phyloP scores from a whole-genome alignment of 169 alveolate genomes.

The Plasmodium ovale region DNA sequence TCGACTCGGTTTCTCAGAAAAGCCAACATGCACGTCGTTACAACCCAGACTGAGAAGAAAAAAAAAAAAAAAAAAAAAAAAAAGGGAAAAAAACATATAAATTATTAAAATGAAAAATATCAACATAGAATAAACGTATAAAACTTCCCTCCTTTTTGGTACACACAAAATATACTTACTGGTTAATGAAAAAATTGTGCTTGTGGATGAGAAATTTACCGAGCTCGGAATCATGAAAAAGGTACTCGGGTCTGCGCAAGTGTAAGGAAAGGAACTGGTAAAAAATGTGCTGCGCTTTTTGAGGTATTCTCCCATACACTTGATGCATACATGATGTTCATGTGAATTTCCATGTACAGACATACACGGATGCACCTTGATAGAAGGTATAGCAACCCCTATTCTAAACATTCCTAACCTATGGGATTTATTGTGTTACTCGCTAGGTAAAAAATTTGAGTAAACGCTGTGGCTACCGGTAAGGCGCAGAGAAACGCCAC shows the following conservation, averaged over 20 bases:
- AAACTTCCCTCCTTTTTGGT: background rate
- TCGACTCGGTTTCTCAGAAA: conserved; percentile 36
- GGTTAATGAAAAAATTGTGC: conserved; percentile 60
- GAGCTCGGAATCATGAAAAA: conserved; percentile 72
- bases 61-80: conserved; percentile 10
- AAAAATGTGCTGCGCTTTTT: background rate
- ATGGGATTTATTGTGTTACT: conserved; percentile 57
- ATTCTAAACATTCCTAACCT: conserved; percentile 6
- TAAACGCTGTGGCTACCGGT: conserved; percentile 33
- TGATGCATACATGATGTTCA: background rate
- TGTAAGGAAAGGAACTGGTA: background rate
- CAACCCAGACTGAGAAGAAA: conserved; percentile 10
- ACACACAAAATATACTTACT: background rate
- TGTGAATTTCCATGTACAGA: background rate
- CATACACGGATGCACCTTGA: background rate
- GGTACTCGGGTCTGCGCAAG: conserved; percentile 29
- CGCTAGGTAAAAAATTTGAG: conserved; percentile 29
- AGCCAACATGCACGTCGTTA: conserved; percentile 12
- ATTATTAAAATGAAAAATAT: too few species aligned
- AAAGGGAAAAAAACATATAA: background rate
- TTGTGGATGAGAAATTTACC: conserved; percentile 31
- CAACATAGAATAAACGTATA: background rate
- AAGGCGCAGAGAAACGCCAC: conserved; percentile 34
- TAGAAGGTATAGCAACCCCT: background rate
- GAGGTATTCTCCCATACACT: background rate